phyloP scores from a whole-genome alignment of 1,284 basidiomycete genomes.

The Ustilago esculenta region DNA sequence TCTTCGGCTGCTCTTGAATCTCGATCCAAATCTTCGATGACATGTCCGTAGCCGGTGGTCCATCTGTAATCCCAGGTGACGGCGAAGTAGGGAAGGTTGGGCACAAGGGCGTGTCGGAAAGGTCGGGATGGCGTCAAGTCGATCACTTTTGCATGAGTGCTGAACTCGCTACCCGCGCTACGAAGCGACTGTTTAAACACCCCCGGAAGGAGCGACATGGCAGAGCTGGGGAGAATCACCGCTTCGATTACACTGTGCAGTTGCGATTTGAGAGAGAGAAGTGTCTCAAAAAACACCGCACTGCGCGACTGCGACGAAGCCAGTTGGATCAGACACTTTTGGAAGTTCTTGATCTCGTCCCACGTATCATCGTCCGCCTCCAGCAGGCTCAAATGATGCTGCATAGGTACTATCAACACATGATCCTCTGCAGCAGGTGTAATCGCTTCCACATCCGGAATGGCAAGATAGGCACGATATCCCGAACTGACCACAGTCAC shows the following conservation, averaged over 20 bases:
- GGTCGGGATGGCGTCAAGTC: constrained; percentile 76
- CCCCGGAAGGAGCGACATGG: constrained; percentile 84
- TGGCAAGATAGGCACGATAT: constrained; percentile 85
- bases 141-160: constrained; percentile 94
- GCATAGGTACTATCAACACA: constrained; percentile 90
- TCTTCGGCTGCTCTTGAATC: constrained; percentile 71
- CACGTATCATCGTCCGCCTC: constrained; percentile 98
- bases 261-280: constrained; percentile 84
- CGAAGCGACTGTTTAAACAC: constrained; percentile 97
- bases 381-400: constrained; percentile 85
- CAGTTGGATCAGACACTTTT: constrained; percentile 98
- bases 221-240: constrained; percentile 84
- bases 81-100: constrained; percentile 97
- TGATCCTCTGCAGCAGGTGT: constrained; percentile 76
- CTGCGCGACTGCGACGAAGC: constrained; percentile 83
- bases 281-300: constrained; percentile 92
- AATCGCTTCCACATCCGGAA: constrained; percentile 85
- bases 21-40: constrained; percentile 58
- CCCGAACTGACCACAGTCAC: constrained; percentile 89
- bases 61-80: constrained; percentile 97
- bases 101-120: constrained; percentile 74
- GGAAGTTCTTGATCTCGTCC: constrained; percentile 82
- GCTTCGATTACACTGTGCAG: constrained; percentile 90
- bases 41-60: constrained; percentile 78
- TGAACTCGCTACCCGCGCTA: constrained; percentile 92